Base-by-base conservation (phyloP, 2,329 filamentous ascomycete genomes). In the Ophiostoma perfectum region DNA sequence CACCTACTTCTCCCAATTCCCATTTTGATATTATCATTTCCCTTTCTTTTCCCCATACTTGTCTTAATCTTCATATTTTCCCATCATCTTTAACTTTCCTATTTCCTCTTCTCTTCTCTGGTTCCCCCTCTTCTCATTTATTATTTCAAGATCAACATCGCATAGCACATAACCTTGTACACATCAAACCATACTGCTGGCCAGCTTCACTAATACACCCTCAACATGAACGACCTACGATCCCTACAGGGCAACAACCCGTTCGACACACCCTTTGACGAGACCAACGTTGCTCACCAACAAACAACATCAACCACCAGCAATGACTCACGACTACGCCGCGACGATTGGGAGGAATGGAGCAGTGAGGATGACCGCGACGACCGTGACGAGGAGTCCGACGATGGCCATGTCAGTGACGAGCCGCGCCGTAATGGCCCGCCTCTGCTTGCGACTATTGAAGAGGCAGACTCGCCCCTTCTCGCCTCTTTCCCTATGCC, bases 301-400 rank as follows among this genome's bases (percentile, higher is more conserved):
- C 9, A 60, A 38, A 16, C 55, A 3, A 38, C 55, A 58, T 4
- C 47, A 11, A 11, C n/a, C 49, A 55, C n/a, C 3, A 27, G n/a
- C 2, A 36, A 14, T 55, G 49, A 55, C 18, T 55, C 49, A 55
- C 49, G 45, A 47, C 45, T 5, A 9, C 49, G 49, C 49, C 49
- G 49, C 18, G 49, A 55, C 11, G 49, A 55, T 18, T 55, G 49
- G 49, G 49, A 55, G 18, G 49, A 55, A n/a, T 55, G 49, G 49
- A 55, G 49, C 18, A 55, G 49, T 8, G 49, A 55, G 8, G 49
- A 6, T n/a, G 4, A 52, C 14, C 68, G 41, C 72, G 80, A 83
- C 14, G 81, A 84, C 8, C 84, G 83, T 71, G 16, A n/a, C 12
- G 27, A 27, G 70, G 42, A 45, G 36, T 64, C 38, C 49, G 66